Base-by-base conservation (phyloP, 345 rosid species). In the Boechera divaricarpa region DNA sequence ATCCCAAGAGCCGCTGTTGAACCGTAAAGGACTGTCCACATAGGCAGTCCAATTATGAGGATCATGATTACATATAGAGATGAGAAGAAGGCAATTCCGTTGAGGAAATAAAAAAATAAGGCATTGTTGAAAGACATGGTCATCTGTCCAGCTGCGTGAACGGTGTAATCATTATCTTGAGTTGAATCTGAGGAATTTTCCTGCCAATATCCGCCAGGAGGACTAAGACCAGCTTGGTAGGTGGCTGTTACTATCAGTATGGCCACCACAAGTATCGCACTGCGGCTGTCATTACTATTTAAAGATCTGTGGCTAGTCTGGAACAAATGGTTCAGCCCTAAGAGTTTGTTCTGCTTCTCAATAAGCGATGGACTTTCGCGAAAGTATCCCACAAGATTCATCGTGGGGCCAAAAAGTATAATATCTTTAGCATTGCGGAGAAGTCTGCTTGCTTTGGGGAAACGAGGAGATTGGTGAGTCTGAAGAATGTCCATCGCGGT, bases 231-330 rank as follows among this genome's bases (percentile, higher is more conserved):
- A 9, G 80, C 81, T 5, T 84, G 83, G 73, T 81, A 81, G 0
- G 87, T 79, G 32, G 83, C 73, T n/a, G 80, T 81, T 3, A 55
- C 83, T 61, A 84, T 76, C 70, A 84, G 57, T 49, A 81, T 15
- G 42, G 77, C 81, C 58, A 81, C 81, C 39, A 79, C 79, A 33
- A 84, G 77, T 4, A 80, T 54, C 2, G 29, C 42, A 29, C 10
- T 47, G 3, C 72, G 44, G 35, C 32, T 3, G 42, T 67, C 75
- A 1, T 6, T 54, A 0, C 5, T 4, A 0, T 52, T 12, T 32
- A 5, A 0, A 63, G 62, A 52, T 10, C 15, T 12, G 44, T 21
- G 12, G 18, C 16, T 56, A 16, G 6, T 51, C 38, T 4, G 2
- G 12, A 0, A 18, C 45, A 60, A 2, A 29, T 55, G 10, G 72